A percentile compares a stretch with the other conserved stretches of the same genome.
Conservation (phyloP, 305 asterid species). For the Vinca major region DNA sequence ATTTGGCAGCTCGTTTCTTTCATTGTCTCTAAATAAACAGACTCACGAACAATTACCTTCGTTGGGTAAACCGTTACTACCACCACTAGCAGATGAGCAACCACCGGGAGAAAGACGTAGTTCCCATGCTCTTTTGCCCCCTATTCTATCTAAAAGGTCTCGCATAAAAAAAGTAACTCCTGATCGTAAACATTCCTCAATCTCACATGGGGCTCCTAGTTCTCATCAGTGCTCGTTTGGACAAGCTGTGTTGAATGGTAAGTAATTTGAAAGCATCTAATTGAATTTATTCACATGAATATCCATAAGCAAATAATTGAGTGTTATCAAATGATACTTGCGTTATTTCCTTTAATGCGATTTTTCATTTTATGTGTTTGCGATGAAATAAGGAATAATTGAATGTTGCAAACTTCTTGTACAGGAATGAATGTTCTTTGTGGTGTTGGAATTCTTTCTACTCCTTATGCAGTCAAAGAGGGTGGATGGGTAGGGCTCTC, state of each 20-base stretch:
- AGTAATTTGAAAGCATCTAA: neutral
- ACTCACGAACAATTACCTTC: slow-evolving; percentile 74
- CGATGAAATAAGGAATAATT: neutral
- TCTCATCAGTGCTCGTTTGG: slow-evolving; percentile 55
- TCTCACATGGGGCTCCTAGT: slow-evolving; percentile 47
- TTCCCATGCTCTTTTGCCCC: slow-evolving; percentile 59
- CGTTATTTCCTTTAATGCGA: too few species aligned
- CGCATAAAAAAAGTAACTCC: slow-evolving; percentile 31
- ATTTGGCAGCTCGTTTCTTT: slow-evolving; percentile 67
- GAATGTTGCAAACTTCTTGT: neutral
- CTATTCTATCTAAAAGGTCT: slow-evolving; percentile 48
- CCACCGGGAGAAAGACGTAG: slow-evolving; percentile 40
- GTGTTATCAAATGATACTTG: too few species aligned
- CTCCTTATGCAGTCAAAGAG: slow-evolving; percentile 87
- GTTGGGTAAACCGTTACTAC: slow-evolving; percentile 56
- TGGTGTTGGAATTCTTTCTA: slow-evolving; percentile 94
- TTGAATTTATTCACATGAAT: too few species aligned
- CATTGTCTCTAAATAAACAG: slow-evolving; percentile 57
- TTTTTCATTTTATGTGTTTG: neutral
- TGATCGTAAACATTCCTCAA: slow-evolving; percentile 39
- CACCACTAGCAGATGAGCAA: slow-evolving; percentile 36
- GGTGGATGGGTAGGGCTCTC: slow-evolving; percentile 95
- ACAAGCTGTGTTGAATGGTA: slow-evolving; percentile 81
- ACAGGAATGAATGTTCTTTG: slow-evolving; percentile 83
- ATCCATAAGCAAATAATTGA: too few species aligned